phyloP scores from a whole-genome alignment of 371 early-diverging fungal genomes.

The Phascolomyces articulosus region DNA sequence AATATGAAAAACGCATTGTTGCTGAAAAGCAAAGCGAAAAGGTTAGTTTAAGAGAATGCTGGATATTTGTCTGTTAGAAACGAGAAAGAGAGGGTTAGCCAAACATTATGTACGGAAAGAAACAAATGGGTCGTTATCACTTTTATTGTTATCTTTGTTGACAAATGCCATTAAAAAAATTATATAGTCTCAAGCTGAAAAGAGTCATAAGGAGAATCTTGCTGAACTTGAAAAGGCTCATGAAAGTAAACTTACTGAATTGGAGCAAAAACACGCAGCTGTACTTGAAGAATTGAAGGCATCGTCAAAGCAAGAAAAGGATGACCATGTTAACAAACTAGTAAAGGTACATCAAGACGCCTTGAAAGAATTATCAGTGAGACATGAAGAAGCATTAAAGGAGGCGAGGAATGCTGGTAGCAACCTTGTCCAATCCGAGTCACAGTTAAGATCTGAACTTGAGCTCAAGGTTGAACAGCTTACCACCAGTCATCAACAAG shows the following conservation, averaged over 20 bases:
- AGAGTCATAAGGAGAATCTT: constrained; percentile 7
- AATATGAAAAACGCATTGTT: constrained; percentile 15
- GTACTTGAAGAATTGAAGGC: constrained; percentile 18
- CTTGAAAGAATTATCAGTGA: constrained; percentile 18
- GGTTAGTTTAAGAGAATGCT: constrained; percentile 1
- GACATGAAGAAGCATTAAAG: constrained; percentile 22
- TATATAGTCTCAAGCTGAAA: neutral
- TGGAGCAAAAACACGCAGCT: constrained; percentile 16
- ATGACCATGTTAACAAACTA: neutral
- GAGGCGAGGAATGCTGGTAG: constrained; percentile 23
- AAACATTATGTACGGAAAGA: too few relatives aligned
- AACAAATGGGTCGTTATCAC: too few relatives aligned
- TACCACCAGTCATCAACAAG: constrained; percentile 32
- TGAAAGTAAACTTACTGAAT: neutral
- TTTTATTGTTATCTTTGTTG: too few relatives aligned
- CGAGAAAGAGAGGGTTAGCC: too few relatives aligned
- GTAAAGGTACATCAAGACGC: constrained; percentile 16
- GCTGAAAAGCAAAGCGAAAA: constrained; percentile 12
- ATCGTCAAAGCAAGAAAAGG: neutral
- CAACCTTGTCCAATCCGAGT: constrained; percentile 32
- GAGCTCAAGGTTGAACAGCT: constrained; percentile 38
- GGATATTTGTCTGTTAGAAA: too few relatives aligned
- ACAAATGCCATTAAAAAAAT: too few relatives aligned
- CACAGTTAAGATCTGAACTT: constrained; percentile 35
- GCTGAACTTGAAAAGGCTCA: constrained; percentile 13